Evolutionary conservation across 176 grass and related monocot species (phyloP), one percentile per base, ranked within the genome.

Genomic region (Lolium perenne): DNA sequence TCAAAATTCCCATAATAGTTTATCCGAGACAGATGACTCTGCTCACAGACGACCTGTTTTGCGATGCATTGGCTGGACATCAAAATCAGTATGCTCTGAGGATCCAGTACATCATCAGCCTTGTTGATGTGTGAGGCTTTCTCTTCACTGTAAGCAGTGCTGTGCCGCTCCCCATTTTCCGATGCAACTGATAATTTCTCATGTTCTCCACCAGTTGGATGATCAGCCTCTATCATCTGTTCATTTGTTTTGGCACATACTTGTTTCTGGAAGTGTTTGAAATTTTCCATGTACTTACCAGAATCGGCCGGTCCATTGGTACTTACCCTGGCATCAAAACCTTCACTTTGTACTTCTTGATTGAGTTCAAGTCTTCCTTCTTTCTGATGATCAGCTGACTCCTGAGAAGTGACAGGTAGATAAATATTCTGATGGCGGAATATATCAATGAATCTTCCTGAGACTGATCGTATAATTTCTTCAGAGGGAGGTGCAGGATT

Each of bases 1-100:
- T 98, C 91, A 56, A 91, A 93, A 64, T 95, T 79, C 12, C 95
- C 95, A 55, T 98, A 95, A 79, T 98, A 98, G 56, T 90, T 94
- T 80, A 98, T 95, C 43, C 95, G 93, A 26, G 84, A 93, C 75
- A 95, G 83, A 82, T 93, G 93, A 70, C 88, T 93, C 86, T 94
- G 89, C 65, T 95, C 93, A 85, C 93, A 98, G 65, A 95, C 63
- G 84, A 80, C 80, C 54, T 93, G 87, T 62, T 95, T 98, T 54
- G 73, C 48, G 67, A 87, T 85, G 79, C 93, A 98, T 76, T 91
- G 95, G 80, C 91, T 98, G 22, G 95, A 95, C 63, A 90, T 72
- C 84, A 98, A 74, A 87, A 92, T 89, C 69, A 98, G 74, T 95
- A 98, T 98, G 60, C 88, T 95, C 40, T 92, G 89, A 17, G 88